phyloP scores from a whole-genome alignment of 1,139 yeast genomes.

The Nakaseomyces sp. region DNA sequence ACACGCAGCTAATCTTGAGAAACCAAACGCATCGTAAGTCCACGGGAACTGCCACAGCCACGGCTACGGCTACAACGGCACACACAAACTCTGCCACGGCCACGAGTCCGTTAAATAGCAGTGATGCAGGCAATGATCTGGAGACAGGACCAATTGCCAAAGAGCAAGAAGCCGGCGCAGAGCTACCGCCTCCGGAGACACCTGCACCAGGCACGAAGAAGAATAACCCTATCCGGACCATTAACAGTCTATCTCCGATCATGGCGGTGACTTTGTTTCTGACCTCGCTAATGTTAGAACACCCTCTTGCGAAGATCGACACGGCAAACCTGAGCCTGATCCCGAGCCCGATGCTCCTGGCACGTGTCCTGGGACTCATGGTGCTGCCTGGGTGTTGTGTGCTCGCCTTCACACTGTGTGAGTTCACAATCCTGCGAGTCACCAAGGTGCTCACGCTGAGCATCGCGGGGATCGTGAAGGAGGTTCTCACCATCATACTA shows the following conservation, averaged over 20 bases:
- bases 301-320: conserved; percentile 20
- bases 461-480: conserved; percentile 89
- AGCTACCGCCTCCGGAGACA: neutral
- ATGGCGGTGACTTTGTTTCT: conserved; percentile 58
- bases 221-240: conserved; percentile 64
- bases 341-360: neutral
- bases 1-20: conserved; percentile 66
- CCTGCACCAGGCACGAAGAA: conserved; percentile 2
- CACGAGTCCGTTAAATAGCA: too few relatives aligned
- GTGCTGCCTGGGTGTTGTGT: conserved; percentile 80
- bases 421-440: conserved; percentile 69
- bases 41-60: neutral
- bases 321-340: neutral
- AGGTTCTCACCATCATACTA: conserved; percentile 67
- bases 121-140: neutral
- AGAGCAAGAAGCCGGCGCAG: neutral
- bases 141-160: neutral
- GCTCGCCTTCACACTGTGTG: conserved; percentile 83
- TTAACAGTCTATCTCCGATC: conserved; percentile 73
- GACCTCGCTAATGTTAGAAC: conserved; percentile 31
- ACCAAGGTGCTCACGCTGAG: conserved; percentile 82
- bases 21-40: conserved; percentile 7
- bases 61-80: too few relatives aligned
- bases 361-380: conserved; percentile 38
- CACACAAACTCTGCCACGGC: too few relatives aligned